Evolutionary conservation across 2,329 filamentous ascomycete genomes (phyloP).

Genomic region (Trichocomaceae sp.): DNA sequence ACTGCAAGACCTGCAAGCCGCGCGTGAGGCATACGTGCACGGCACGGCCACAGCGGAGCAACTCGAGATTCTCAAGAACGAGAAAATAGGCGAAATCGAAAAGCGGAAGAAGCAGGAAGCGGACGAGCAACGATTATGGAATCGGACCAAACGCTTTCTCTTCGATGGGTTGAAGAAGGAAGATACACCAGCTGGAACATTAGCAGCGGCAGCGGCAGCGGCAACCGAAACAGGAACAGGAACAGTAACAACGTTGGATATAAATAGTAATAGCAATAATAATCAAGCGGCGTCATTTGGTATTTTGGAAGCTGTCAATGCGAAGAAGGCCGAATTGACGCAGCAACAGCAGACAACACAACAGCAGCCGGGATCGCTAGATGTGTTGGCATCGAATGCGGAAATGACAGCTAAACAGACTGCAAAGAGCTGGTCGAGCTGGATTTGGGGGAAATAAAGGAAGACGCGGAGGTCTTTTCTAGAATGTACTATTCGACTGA

Average conservation of each 20-base stretch:
- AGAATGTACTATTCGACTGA: slow-evolving; percentile 5
- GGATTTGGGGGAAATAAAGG: slow-evolving; percentile 32
- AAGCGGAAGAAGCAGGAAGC: slow-evolving; percentile 35
- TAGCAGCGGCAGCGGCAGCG: not conserved
- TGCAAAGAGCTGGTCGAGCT: slow-evolving; percentile 34
- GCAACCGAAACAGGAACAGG: no score
- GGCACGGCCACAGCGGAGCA: slow-evolving; percentile 37
- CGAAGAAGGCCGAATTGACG: slow-evolving; percentile 23
- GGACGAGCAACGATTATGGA: slow-evolving; percentile 33
- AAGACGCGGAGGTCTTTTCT: not conserved
- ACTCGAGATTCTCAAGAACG: slow-evolving; percentile 39
- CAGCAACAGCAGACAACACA: not conserved
- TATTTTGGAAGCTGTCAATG: slow-evolving; percentile 31
- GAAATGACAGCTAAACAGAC: slow-evolving; percentile 31
- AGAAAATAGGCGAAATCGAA: slow-evolving; percentile 38
- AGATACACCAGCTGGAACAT: not conserved
- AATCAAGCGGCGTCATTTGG: slow-evolving; percentile 17
- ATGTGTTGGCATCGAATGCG: slow-evolving; percentile 31
- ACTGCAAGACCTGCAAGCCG: slow-evolving; percentile 36
- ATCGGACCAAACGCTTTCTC: slow-evolving; percentile 33
- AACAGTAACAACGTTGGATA: slow-evolving; percentile 6
- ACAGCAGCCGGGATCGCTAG: slow-evolving; percentile 23
- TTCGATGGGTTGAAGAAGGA: slow-evolving; percentile 35
- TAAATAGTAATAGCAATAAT: slow-evolving; percentile 4
- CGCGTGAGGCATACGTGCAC: slow-evolving; percentile 35